Evolutionary conservation across 2,329 filamentous ascomycete species (phyloP).

Genomic region (Cordyceps cateniannulata): DNA sequence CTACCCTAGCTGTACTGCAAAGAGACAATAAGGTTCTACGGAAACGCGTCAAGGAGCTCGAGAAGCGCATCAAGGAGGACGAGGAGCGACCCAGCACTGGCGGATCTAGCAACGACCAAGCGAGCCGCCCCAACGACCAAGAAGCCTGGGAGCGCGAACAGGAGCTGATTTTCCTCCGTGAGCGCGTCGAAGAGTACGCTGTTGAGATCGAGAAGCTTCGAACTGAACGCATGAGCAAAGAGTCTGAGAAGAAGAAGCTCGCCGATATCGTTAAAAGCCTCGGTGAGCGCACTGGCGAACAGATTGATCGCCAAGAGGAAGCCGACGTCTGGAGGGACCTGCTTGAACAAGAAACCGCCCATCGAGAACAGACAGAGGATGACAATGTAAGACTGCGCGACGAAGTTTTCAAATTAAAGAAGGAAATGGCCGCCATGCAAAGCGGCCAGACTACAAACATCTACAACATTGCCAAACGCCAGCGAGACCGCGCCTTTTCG

Average conservation of each 20-base stretch:
- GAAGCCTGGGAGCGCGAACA: slow-evolving; percentile 68
- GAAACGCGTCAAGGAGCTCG: slow-evolving; percentile 75
- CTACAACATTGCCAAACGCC: slow-evolving; percentile 56
- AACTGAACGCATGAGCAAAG: slow-evolving; percentile 69
- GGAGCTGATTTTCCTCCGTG: slow-evolving; percentile 76
- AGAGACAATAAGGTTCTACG: slow-evolving; percentile 84
- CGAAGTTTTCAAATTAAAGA: slow-evolving; percentile 69
- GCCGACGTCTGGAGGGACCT: slow-evolving; percentile 93
- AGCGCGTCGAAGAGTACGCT: slow-evolving; percentile 78
- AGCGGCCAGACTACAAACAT: slow-evolving; percentile 55
- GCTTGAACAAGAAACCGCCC: slow-evolving; percentile 82
- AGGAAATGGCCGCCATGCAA: slow-evolving; percentile 39
- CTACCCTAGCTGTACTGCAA: slow-evolving; percentile 78
- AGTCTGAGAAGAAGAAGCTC: slow-evolving; percentile 80
- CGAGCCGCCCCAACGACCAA: slow-evolving; percentile 50
- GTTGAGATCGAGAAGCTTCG: slow-evolving; percentile 76
- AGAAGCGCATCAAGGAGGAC: slow-evolving; percentile 67
- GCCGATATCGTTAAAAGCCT: slow-evolving; percentile 66
- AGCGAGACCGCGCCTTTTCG: slow-evolving; percentile 38
- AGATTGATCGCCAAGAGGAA: slow-evolving; percentile 50
- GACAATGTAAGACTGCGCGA: slow-evolving; percentile 80
- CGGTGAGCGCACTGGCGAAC: slow-evolving; percentile 43
- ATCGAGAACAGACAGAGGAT: slow-evolving; percentile 84
- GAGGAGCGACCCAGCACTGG: slow-evolving; percentile 57
- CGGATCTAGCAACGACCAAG: slow-evolving; percentile 54